Evolutionary conservation across 2,329 filamentous ascomycete genomes (phyloP).

Genomic region (Alternaria solani): DNA sequence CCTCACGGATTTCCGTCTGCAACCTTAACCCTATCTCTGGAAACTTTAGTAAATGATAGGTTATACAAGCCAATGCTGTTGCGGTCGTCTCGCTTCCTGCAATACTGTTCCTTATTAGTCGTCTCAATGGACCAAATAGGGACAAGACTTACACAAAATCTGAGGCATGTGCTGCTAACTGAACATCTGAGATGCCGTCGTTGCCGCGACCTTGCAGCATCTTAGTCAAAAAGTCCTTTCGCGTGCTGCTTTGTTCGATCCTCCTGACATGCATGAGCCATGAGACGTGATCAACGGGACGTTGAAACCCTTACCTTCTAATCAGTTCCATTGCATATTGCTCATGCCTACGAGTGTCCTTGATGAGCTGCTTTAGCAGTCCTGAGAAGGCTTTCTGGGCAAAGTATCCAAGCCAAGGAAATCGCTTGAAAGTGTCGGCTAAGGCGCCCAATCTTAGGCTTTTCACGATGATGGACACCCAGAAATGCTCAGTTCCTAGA

Average conservation of each 20-base stretch:
- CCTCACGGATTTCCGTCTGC: conserved; percentile 6
- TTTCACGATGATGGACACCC: neutral
- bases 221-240: conserved; percentile 19
- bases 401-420: conserved; percentile 1
- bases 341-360: neutral
- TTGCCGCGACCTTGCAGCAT: conserved; percentile 6
- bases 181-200: conserved; percentile 13
- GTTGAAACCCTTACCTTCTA: neutral
- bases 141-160: conserved; percentile 15
- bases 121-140: neutral
- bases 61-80: conserved; percentile 18
- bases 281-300: neutral
- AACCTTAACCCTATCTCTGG: conserved; percentile 6
- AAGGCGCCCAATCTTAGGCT: conserved; percentile 39
- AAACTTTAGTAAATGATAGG: conserved; percentile 16
- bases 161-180: conserved; percentile 23
- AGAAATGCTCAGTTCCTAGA: neutral
- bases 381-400: neutral
- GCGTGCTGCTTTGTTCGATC: neutral
- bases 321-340: conserved; percentile 11
- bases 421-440: conserved; percentile 1
- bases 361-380: neutral
- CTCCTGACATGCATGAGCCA: neutral
- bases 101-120: conserved; percentile 21
- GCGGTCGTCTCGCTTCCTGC: conserved; percentile 27